These are phyloP conservation scores for Ascochyta rabiei DNA, from an alignment of 2,329 filamentous ascomycete species.

Conservation along the genomic window DNA sequence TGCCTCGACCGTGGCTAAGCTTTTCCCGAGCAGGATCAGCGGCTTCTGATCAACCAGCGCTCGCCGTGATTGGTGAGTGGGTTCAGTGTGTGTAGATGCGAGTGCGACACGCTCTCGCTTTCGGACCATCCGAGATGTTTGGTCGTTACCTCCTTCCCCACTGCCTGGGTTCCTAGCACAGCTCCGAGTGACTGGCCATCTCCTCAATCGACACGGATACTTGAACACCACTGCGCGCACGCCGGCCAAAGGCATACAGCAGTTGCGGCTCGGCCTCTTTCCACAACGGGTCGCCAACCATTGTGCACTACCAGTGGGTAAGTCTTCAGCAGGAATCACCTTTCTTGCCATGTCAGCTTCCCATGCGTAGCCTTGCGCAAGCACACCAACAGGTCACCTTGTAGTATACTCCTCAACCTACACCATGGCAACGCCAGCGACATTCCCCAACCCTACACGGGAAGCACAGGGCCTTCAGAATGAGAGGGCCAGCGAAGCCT, in stretches of 20 bases:
- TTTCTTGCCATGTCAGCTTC: not conserved
- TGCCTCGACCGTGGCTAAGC: not conserved
- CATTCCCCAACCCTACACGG: slow-evolving; percentile 22
- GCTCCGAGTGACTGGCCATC: not conserved
- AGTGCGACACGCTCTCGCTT: not conserved
- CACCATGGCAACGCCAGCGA: slow-evolving; percentile 32
- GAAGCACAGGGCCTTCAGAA: slow-evolving; percentile 27
- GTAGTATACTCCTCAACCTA: not conserved
- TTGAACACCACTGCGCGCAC: not conserved
- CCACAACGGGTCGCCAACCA: not conserved
- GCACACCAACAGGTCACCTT: not conserved
- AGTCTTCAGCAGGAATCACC: not conserved
- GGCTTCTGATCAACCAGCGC: not conserved
- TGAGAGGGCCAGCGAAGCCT: slow-evolving; percentile 30
- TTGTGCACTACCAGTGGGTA: not conserved
- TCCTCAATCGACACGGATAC: not conserved
- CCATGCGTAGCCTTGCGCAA: not conserved
- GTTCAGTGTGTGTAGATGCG: not conserved
- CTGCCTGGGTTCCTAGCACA: not conserved
- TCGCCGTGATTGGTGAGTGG: not conserved
- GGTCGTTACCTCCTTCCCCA: not conserved
- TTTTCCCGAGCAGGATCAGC: not conserved
- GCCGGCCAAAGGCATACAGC: not conserved
- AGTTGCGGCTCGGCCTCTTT: not conserved
- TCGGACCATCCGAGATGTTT: slow-evolving; percentile 7